phyloP scores from a whole-genome alignment of 176 grass and related monocot species.

The Lolium perenne region DNA sequence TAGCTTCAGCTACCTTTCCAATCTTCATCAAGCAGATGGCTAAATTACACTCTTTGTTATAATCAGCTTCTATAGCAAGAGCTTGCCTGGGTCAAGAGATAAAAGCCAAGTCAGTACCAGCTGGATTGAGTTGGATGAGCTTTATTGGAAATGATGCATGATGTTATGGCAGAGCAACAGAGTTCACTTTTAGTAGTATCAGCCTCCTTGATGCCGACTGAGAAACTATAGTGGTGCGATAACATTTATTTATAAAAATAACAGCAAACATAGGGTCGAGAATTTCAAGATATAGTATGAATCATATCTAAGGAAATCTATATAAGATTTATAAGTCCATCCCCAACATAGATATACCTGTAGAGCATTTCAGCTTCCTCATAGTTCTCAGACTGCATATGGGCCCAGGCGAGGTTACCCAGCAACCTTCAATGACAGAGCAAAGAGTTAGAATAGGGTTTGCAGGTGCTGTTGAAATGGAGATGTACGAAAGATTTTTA shows the following conservation, averaged over 20 bases:
- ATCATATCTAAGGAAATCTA: neutral
- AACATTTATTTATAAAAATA: neutral
- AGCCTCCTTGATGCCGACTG: neutral
- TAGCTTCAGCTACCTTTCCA: conserved; percentile 63
- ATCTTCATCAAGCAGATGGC: conserved; percentile 74
- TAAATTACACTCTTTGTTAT: conserved; percentile 78
- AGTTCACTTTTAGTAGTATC: neutral
- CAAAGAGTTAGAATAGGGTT: conserved; percentile 35
- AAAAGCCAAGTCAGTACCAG: conserved; percentile 26
- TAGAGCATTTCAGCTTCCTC: conserved; percentile 69
- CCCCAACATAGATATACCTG: conserved; percentile 45
- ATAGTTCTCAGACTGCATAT: conserved; percentile 70
- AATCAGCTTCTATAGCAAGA: conserved; percentile 64
- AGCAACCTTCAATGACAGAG: conserved; percentile 56
- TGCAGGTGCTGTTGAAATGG: conserved; percentile 6
- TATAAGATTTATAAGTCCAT: conserved; percentile 15
- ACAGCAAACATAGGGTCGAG: neutral
- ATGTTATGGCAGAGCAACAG: neutral
- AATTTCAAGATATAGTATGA: conserved; percentile 26
- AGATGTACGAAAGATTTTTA: neutral
- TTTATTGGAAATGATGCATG: conserved; percentile 17
- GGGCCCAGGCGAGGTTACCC: conserved; percentile 73
- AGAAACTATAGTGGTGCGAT: neutral
- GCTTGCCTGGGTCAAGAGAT: conserved; percentile 63
- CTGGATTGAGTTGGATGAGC: conserved; percentile 19